Percentiles rank a stretch among this genome's conserved stretches.
These are phyloP conservation scores for Phyllosticta capitalensis DNA, from an alignment of 2,329 filamentous ascomycete species.

Conservation along the genomic window DNA sequence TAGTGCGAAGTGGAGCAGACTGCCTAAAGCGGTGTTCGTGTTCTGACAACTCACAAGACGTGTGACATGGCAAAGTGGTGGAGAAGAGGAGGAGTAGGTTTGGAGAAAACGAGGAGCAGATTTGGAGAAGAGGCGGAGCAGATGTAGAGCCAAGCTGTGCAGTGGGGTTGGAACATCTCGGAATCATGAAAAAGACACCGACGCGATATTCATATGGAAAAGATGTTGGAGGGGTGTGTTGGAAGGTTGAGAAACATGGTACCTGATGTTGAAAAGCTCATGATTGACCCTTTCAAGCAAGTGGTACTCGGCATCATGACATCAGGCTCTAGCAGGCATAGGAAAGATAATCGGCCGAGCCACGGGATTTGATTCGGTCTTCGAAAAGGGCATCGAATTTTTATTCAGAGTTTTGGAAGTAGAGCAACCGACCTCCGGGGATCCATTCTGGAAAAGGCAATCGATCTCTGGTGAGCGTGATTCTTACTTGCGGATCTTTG, in stretches of 20 bases:
- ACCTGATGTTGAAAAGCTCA: not conserved
- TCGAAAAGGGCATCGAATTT: not conserved
- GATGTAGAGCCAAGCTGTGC: too few species aligned
- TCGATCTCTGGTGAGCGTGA: not conserved
- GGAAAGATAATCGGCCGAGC: not conserved
- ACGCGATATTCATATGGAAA: not conserved
- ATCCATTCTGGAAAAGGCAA: not conserved
- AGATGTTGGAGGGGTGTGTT: not conserved
- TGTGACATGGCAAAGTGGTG: too few species aligned
- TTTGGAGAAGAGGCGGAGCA: too few species aligned
- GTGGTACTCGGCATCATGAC: not conserved
- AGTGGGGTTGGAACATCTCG: too few species aligned
- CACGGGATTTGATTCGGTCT: not conserved
- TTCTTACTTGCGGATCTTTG: not conserved
- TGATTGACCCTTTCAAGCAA: not conserved
- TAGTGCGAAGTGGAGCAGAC: too few species aligned
- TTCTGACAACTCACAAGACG: too few species aligned
- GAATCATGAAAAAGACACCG: not conserved
- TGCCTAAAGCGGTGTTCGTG: too few species aligned
- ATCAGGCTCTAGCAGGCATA: not conserved
- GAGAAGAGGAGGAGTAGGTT: too few species aligned
- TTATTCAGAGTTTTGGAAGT: not conserved
- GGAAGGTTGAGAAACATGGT: not conserved
- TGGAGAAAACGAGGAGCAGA: too few species aligned
- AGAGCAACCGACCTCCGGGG: not conserved